A percentile compares a stretch with the other conserved stretches of the same genome.
phyloP scores from a whole-genome alignment of 2,329 filamentous ascomycete species.

The Periconia digitata region DNA sequence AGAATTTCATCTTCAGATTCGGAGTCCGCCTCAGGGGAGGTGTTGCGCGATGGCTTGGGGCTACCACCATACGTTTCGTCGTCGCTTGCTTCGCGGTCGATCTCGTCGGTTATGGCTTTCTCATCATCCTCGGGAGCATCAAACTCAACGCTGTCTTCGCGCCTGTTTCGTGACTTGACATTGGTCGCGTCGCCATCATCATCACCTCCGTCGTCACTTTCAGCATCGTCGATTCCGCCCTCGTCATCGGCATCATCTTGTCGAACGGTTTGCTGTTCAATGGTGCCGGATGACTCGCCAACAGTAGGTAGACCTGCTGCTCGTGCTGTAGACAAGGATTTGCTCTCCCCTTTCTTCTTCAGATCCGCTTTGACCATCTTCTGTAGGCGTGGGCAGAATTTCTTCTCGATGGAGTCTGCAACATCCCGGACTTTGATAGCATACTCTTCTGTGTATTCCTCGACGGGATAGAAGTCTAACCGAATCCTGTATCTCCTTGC shows the following conservation, averaged over 20 bases:
- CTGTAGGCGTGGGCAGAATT: constrained; percentile 73
- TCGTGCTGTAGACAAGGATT: constrained; percentile 52
- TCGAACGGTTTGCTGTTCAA: constrained; percentile 53
- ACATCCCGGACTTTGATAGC: constrained; percentile 80
- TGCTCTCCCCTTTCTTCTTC: constrained; percentile 70
- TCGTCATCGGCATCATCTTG: constrained; percentile 45
- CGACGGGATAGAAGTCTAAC: constrained; percentile 78
- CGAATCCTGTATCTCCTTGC: constrained; percentile 85
- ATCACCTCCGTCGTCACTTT: constrained; percentile 67
- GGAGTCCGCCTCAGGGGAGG: constrained; percentile 34
- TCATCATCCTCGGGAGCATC: constrained; percentile 93
- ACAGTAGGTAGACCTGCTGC: constrained; percentile 75
- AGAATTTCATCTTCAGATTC: constrained; percentile 18
- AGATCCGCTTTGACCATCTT: constrained; percentile 74
- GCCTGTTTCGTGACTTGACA: constrained; percentile 74
- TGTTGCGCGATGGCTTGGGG: constrained; percentile 40
- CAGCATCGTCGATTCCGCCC: constrained; percentile 67
- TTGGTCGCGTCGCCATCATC: constrained; percentile 61
- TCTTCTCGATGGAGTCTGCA: constrained; percentile 74
- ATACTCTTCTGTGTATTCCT: constrained; percentile 84
- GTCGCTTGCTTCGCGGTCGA: constrained; percentile 61
- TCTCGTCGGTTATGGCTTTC: constrained; percentile 67
- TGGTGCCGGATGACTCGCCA: constrained; percentile 61
- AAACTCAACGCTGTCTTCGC: constrained; percentile 81
- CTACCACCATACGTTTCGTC: constrained; percentile 57